These are phyloP conservation scores for Russula compacta DNA, from an alignment of 768 basidiomycete genomes.

Conservation along the genomic window DNA sequence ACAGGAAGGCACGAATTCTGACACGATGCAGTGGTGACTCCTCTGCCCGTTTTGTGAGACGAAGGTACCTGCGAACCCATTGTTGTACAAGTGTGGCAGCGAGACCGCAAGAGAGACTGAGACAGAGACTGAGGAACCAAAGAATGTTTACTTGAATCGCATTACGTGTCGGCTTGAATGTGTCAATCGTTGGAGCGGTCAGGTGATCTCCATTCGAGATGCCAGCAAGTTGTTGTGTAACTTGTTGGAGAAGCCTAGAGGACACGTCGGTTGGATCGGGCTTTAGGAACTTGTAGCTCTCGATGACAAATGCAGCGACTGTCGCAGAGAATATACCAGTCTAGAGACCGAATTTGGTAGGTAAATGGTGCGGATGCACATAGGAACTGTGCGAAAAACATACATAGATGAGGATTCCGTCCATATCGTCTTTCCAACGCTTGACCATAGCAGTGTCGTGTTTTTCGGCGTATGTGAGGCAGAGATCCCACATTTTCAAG, in stretches of 20 bases:
- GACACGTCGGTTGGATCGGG: slow-evolving; percentile 9
- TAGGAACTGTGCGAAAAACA: background rate
- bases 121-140: slow-evolving; percentile 18
- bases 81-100: slow-evolving; percentile 11
- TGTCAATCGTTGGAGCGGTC: background rate
- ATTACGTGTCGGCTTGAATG: background rate
- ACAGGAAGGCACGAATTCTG: slow-evolving; percentile 8
- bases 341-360: background rate
- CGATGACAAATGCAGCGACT: slow-evolving; percentile 17
- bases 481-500: slow-evolving; percentile 16
- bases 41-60: background rate
- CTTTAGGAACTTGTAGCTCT: slow-evolving; percentile 15
- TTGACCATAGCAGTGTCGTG: slow-evolving; percentile 2
- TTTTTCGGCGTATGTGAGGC: background rate
- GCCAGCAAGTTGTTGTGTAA: background rate
- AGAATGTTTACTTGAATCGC: slow-evolving; percentile 13
- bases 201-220: slow-evolving; percentile 2
- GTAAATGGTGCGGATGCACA: background rate
- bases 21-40: background rate
- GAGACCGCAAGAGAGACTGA: slow-evolving; percentile 9
- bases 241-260: background rate
- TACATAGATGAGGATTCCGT: slow-evolving; percentile 18
- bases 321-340: slow-evolving; percentile 17
- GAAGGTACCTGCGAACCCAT: slow-evolving; percentile 10
- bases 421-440: slow-evolving; percentile 13